A percentile compares a stretch with the other conserved stretches of the same genome.
These are phyloP conservation scores for Aristolochia californica DNA, from an alignment of 164 flowering plant species.

Conservation along the genomic window DNA sequence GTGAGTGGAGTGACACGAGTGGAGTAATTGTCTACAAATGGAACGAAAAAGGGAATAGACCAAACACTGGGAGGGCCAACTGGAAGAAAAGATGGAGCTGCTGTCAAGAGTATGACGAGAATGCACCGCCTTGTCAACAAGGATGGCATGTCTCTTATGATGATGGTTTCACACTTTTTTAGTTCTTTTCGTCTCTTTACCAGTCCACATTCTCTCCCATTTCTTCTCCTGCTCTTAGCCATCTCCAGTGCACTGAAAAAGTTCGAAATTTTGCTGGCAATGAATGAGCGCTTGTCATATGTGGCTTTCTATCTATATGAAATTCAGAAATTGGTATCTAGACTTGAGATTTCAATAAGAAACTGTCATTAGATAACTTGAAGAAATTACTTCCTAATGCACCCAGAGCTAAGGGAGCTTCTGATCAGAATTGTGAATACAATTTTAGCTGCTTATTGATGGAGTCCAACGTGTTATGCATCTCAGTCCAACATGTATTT, in stretches of 20 bases:
- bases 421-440: neutral
- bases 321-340: neutral
- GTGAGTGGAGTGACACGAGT: slow-evolving; percentile 61
- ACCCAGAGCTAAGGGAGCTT: neutral
- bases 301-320: too few species aligned
- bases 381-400: neutral
- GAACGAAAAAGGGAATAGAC: slow-evolving; percentile 54
- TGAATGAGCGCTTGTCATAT: too few species aligned
- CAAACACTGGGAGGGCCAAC: slow-evolving; percentile 47
- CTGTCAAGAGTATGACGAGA: slow-evolving; percentile 50
- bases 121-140: slow-evolving; percentile 48
- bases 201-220: neutral
- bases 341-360: neutral
- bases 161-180: slow-evolving; percentile 56
- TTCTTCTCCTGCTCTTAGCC: neutral
- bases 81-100: slow-evolving; percentile 83
- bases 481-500: neutral
- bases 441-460: neutral
- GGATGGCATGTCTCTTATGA: slow-evolving; percentile 68
- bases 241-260: neutral
- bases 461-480: neutral
- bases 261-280: neutral
- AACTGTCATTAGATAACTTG: too few species aligned
- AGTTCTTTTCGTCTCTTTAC: neutral
- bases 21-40: slow-evolving; percentile 70